Conservation (phyloP, 2,329 filamentous ascomycete species). For the Trichoderma atrobrunneum region DNA sequence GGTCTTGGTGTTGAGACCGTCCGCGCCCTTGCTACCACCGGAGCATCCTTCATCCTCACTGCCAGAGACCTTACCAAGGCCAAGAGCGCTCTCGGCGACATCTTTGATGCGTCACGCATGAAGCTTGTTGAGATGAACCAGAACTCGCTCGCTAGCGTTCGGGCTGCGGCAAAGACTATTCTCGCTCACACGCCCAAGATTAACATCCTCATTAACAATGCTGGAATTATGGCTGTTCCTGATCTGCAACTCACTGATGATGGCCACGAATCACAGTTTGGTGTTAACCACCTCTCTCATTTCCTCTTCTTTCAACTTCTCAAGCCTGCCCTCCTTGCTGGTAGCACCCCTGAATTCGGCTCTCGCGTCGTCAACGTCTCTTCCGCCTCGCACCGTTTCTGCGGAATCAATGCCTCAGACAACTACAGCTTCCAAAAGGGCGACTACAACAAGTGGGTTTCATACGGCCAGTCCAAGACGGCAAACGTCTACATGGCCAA, state of each 20-base stretch:
- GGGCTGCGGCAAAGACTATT: conserved; percentile 32
- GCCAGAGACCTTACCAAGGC: conserved; percentile 36
- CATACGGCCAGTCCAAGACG: conserved; percentile 49
- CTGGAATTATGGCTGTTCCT: conserved; percentile 39
- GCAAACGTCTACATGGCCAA: conserved; percentile 51
- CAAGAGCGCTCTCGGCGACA: conserved; percentile 27
- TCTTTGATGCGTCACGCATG: conserved; percentile 17
- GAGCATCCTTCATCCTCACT: conserved; percentile 37
- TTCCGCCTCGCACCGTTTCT: not conserved
- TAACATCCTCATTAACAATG: conserved; percentile 44
- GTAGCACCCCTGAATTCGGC: not conserved
- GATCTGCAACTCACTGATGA: conserved; percentile 22
- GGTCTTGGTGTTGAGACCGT: conserved; percentile 40
- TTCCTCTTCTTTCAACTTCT: conserved; percentile 32
- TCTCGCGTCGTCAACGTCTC: conserved; percentile 12
- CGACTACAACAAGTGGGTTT: conserved; percentile 29
- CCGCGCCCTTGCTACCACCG: conserved; percentile 36
- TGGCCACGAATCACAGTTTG: conserved; percentile 29
- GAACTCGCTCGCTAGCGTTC: conserved; percentile 24
- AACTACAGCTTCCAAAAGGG: conserved; percentile 24
- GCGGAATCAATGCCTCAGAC: conserved; percentile 3
- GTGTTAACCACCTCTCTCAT: conserved; percentile 28
- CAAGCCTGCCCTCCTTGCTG: not conserved
- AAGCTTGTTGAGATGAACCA: conserved; percentile 20
- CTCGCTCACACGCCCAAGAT: conserved; percentile 30